phyloP scores from a whole-genome alignment of 495 filamentous ascomycete species.

The Clavariopsis aquatica region DNA sequence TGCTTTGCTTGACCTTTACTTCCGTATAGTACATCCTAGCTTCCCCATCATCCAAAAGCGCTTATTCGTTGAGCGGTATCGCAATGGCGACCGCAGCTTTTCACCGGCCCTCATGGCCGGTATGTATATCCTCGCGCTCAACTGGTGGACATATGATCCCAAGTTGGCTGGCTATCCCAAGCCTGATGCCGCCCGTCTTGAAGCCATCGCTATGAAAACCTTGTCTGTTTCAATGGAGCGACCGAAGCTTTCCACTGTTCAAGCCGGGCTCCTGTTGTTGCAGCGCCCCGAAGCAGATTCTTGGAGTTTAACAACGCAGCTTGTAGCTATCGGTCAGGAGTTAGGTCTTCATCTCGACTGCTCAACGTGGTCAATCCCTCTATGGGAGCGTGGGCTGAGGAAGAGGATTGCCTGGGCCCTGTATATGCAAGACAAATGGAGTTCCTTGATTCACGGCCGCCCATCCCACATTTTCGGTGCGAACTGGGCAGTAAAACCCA shows the following conservation, averaged over 20 bases:
- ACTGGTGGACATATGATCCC: slow-evolving; percentile 80
- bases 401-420: slow-evolving; percentile 88
- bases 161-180: slow-evolving; percentile 63
- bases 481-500: slow-evolving; percentile 78
- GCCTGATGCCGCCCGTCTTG: slow-evolving; percentile 73
- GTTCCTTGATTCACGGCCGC: slow-evolving; percentile 78
- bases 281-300: slow-evolving; percentile 86
- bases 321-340: slow-evolving; percentile 77
- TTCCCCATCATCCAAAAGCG: slow-evolving; percentile 89
- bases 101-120: slow-evolving; percentile 83
- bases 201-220: slow-evolving; percentile 71
- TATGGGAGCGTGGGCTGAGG: slow-evolving; percentile 80
- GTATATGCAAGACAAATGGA: slow-evolving; percentile 95
- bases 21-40: slow-evolving; percentile 81
- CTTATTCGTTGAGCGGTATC: slow-evolving; percentile 82
- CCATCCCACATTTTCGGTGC: slow-evolving; percentile 79
- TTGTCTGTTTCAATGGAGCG: slow-evolving; percentile 75
- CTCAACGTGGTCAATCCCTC: slow-evolving; percentile 81
- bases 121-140: slow-evolving; percentile 86
- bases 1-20: slow-evolving; percentile 82
- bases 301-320: slow-evolving; percentile 81
- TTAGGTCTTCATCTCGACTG: slow-evolving; percentile 87
- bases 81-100: slow-evolving; percentile 71
- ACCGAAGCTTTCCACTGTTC: slow-evolving; percentile 89
- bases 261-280: slow-evolving; percentile 84